These are phyloP conservation scores for Blastobotrys raffinosifermentans DNA, from an alignment of 1,139 yeast genomes.

Conservation along the genomic window DNA sequence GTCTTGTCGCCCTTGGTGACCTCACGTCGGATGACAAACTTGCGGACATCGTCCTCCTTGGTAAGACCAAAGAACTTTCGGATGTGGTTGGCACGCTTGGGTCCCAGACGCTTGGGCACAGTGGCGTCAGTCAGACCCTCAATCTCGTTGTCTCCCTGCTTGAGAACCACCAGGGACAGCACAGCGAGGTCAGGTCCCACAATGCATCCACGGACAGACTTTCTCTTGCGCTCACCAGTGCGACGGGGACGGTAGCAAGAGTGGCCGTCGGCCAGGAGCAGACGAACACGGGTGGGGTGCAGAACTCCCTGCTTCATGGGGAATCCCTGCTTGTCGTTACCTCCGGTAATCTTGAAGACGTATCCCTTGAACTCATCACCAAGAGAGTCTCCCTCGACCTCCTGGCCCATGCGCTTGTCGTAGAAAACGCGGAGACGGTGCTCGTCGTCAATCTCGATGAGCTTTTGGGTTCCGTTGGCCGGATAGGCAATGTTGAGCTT, in stretches of 20 bases:
- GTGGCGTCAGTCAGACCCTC: slow-evolving; percentile 93
- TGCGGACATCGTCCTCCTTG: slow-evolving; percentile 93
- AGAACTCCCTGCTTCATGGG: slow-evolving; percentile 99
- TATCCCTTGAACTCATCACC: slow-evolving; percentile 99
- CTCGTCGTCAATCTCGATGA: slow-evolving; percentile 97
- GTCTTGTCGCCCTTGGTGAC: slow-evolving; percentile 96
- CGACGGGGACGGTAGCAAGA: slow-evolving; percentile 99
- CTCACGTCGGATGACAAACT: slow-evolving; percentile 98
- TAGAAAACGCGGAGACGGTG: slow-evolving; percentile 97
- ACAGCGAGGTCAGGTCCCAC: slow-evolving; percentile 97
- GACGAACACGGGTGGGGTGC: slow-evolving; percentile 99
- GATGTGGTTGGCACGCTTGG: slow-evolving; percentile 99
- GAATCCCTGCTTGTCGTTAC: slow-evolving; percentile 99
- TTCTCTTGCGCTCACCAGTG: slow-evolving; percentile 99
- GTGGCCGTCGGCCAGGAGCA: slow-evolving; percentile 88
- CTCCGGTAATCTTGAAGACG: slow-evolving; percentile 98
- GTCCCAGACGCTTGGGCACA: slow-evolving; percentile 98
- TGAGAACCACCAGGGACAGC: slow-evolving; percentile 85
- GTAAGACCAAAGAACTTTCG: slow-evolving; percentile 98
- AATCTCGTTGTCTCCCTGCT: slow-evolving; percentile 95
- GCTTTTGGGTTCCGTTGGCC: slow-evolving; percentile 99
- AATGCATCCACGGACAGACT: slow-evolving; percentile 99
- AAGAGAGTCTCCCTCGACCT: slow-evolving; percentile 96
- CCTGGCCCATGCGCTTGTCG: slow-evolving; percentile 99
- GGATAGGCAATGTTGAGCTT: slow-evolving; percentile 99